Conservation (phyloP, 768 basidiomycete species). For the Russula sp. region DNA sequence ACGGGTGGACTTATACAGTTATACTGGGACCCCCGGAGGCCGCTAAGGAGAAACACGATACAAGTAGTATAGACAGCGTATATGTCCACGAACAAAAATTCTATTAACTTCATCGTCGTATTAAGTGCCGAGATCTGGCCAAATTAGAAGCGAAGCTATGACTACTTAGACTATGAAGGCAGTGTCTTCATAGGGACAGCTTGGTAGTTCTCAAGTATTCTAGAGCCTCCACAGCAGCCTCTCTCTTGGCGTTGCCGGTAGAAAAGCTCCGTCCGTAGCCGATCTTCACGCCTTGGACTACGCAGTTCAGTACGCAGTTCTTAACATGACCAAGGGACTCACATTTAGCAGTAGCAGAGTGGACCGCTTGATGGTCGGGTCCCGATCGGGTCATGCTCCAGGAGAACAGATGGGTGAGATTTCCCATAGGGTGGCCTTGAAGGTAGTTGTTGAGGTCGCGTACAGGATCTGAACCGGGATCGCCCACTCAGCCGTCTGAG, state of each 20-base stretch:
- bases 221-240: background rate
- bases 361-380: background rate
- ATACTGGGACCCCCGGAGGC: background rate
- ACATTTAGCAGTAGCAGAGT: slow-evolving; percentile 2
- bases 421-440: slow-evolving; percentile 3
- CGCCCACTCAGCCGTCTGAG: background rate
- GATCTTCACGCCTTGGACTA: background rate
- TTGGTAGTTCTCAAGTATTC: background rate
- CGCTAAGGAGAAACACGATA: background rate
- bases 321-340: background rate
- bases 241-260: background rate
- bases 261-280: background rate
- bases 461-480: background rate
- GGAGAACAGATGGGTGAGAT: background rate
- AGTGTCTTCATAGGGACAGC: background rate
- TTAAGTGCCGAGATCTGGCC: background rate
- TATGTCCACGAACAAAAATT: background rate
- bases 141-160: background rate
- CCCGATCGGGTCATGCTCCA: background rate
- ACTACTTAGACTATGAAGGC: background rate
- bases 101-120: background rate
- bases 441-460: slow-evolving; percentile 15
- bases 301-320: background rate
- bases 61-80: background rate
- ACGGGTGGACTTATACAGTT: too few relatives aligned